Percentiles rank a stretch among this genome's conserved stretches.
phyloP scores from a whole-genome alignment of 1,284 basidiomycete genomes.

The Trichosporon sp. region DNA sequence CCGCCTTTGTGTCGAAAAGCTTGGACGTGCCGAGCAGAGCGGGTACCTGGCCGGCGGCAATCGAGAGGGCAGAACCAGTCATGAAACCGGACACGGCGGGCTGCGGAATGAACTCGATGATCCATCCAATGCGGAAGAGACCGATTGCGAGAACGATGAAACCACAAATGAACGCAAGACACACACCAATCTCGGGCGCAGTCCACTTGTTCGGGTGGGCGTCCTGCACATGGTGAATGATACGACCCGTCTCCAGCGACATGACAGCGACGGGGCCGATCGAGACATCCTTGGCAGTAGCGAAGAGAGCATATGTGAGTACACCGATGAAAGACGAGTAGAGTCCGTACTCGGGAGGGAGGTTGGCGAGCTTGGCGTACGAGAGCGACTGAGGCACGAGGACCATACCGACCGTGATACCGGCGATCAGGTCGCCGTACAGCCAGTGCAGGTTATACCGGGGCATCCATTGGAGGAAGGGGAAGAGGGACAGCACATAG shows the following conservation, averaged over 20 bases:
- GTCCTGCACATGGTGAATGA: constrained; percentile 62
- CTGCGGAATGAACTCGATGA: constrained; percentile 80
- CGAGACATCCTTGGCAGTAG: constrained; percentile 90
- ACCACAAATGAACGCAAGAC: constrained; percentile 80
- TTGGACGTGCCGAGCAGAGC: constrained; percentile 72
- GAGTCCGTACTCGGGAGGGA: constrained; percentile 81
- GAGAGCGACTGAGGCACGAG: constrained; percentile 71
- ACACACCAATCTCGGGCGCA: constrained; percentile 72
- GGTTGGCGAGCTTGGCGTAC: constrained; percentile 69
- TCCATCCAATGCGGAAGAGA: constrained; percentile 84
- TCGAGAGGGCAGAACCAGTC: constrained; percentile 79
- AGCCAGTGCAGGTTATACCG: constrained; percentile 60
- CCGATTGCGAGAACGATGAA: constrained; percentile 91
- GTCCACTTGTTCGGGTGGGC: constrained; percentile 53
- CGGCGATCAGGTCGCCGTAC: constrained; percentile 69
- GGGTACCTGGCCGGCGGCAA: constrained; percentile 76
- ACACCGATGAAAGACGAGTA: constrained; percentile 91
- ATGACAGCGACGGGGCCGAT: constrained; percentile 97
- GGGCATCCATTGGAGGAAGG: constrained; percentile 73
- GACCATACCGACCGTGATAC: constrained; percentile 85
- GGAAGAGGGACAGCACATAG: constrained; percentile 70
- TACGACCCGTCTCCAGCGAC: constrained; percentile 77
- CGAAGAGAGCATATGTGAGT: constrained; percentile 47
- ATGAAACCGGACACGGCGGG: constrained; percentile 82
- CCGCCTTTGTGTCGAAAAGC: constrained; percentile 71